Percentiles rank a stretch among this genome's conserved stretches.
These are phyloP conservation scores for Fragaria vesca DNA, from an alignment of 306 rosid species.

Conservation along the genomic window DNA sequence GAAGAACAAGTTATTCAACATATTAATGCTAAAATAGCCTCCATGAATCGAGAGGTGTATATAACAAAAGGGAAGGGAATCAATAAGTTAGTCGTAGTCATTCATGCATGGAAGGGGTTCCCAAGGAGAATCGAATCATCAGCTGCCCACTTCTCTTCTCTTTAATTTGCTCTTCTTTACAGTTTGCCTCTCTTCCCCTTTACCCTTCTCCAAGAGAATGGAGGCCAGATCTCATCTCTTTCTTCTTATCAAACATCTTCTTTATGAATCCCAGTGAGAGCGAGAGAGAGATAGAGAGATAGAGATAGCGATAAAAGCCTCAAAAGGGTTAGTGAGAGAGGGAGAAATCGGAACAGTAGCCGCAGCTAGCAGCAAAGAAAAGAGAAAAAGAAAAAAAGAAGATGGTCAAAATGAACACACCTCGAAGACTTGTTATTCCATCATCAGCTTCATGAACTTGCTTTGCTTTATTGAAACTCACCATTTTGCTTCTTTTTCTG, in stretches of 20 bases:
- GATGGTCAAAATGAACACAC: slow-evolving; percentile 88
- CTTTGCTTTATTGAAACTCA: slow-evolving; percentile 93
- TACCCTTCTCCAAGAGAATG: slow-evolving; percentile 99
- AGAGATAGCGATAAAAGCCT: background rate
- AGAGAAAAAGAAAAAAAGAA: slow-evolving; percentile 46
- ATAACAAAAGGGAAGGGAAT: background rate
- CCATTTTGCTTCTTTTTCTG: slow-evolving; percentile 53
- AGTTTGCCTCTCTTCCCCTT: slow-evolving; percentile 68
- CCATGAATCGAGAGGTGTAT: background rate
- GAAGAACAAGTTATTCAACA: background rate
- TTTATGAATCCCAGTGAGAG: slow-evolving; percentile 13
- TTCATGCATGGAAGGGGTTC: slow-evolving; percentile 89
- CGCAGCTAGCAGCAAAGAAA: slow-evolving; percentile 43
- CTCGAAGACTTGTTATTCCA: slow-evolving; percentile 80
- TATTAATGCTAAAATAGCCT: background rate
- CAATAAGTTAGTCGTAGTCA: slow-evolving; percentile 51
- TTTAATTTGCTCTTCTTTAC: slow-evolving; percentile 64
- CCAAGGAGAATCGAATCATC: slow-evolving; percentile 78
- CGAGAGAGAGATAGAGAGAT: background rate
- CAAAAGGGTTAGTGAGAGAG: slow-evolving; percentile 15
- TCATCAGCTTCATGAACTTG: slow-evolving; percentile 48
- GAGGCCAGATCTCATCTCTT: slow-evolving; percentile 49
- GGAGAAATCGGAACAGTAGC: slow-evolving; percentile 43
- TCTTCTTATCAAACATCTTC: background rate
- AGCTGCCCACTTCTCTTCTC: slow-evolving; percentile 29